Percentiles rank a stretch among this genome's conserved stretches.
These are phyloP conservation scores for Camelina neglecta DNA, from an alignment of 345 rosid genomes.

Conservation along the genomic window DNA sequence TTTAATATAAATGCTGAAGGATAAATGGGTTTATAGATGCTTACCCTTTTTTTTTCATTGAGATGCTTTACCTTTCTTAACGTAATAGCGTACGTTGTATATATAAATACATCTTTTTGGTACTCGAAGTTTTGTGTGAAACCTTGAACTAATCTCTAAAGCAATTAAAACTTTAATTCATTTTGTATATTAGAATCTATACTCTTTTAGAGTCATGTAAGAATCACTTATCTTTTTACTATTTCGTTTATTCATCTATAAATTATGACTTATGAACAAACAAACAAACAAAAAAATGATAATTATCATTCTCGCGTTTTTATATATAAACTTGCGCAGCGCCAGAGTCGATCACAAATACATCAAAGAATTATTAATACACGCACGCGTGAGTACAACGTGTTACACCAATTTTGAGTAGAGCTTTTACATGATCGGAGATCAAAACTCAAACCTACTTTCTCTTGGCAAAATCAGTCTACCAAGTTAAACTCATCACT, in stretches of 20 bases:
- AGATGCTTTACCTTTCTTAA: no score
- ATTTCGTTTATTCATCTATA: neutral
- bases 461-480: conserved; percentile 24
- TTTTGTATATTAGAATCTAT: neutral
- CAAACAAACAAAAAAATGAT: neutral
- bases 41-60: no score
- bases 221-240: neutral
- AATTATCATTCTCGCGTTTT: neutral
- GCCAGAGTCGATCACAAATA: conserved; percentile 19
- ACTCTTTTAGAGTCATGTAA: neutral
- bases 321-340: conserved; percentile 10
- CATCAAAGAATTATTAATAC: conserved; percentile 12
- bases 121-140: neutral
- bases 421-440: conserved; percentile 23
- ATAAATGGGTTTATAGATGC: no score
- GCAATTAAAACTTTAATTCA: neutral
- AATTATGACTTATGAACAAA: neutral
- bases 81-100: no score
- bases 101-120: neutral
- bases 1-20: neutral
- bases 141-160: neutral
- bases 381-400: conserved; percentile 37
- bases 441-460: conserved; percentile 33
- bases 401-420: conserved; percentile 27
- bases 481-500: conserved; percentile 30